Percentiles rank a stretch among this genome's conserved stretches.
phyloP scores from a whole-genome alignment of 2,329 filamentous ascomycete genomes.

The Penicillium sp. region DNA sequence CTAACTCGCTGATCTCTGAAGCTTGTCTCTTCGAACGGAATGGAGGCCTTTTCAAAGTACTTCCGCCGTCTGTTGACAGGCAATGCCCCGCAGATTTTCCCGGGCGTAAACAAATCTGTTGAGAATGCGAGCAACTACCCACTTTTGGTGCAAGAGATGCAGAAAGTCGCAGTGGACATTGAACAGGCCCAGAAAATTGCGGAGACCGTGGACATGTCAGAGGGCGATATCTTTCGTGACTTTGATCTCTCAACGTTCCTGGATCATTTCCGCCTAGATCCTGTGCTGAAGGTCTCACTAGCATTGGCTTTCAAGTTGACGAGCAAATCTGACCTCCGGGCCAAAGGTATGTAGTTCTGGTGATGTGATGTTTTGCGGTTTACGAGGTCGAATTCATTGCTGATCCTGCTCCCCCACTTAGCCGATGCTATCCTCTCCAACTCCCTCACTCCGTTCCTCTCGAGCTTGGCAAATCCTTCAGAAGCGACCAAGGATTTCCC shows the following conservation, averaged over 20 bases:
- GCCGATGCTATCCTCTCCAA: conserved; percentile 85
- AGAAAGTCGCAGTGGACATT: conserved; percentile 72
- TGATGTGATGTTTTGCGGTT: not conserved
- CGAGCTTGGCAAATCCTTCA: conserved; percentile 63
- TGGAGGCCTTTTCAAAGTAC: conserved; percentile 97
- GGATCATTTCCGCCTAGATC: conserved; percentile 91
- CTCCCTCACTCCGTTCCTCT: conserved; percentile 70
- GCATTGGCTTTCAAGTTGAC: conserved; percentile 82
- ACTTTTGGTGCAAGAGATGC: conserved; percentile 74
- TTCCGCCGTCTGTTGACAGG: conserved; percentile 86
- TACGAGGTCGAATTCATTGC: not conserved
- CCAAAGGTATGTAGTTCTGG: conserved; percentile 63
- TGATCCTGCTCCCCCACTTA: conserved; percentile 34
- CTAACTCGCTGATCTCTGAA: conserved; percentile 32
- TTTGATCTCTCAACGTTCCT: conserved; percentile 95
- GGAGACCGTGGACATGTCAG: conserved; percentile 82
- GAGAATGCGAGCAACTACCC: conserved; percentile 77
- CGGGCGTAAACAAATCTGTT: conserved; percentile 64
- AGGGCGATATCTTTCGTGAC: conserved; percentile 89
- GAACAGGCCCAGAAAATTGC: conserved; percentile 86
- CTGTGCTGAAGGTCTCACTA: conserved; percentile 78
- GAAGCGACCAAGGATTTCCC: conserved; percentile 60
- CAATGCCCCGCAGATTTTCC: conserved; percentile 89
- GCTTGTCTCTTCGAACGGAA: conserved; percentile 96
- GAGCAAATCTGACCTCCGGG: conserved; percentile 73